phyloP scores from a whole-genome alignment of 1,284 basidiomycete genomes.

The Clitocybe nebularis region DNA sequence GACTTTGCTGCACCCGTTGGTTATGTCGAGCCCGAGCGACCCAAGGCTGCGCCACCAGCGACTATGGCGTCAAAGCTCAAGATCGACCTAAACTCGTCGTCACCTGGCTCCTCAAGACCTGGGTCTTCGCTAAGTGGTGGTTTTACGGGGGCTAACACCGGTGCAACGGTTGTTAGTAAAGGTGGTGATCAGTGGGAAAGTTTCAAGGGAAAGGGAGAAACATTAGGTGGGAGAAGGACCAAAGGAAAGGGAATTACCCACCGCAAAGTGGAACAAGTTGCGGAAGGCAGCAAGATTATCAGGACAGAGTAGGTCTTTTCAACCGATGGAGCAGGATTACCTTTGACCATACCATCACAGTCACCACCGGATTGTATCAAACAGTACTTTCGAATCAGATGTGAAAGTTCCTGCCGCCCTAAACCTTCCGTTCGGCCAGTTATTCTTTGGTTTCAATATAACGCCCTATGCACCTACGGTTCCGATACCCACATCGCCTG shows the following conservation, averaged over 20 bases:
- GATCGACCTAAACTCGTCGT: conserved; percentile 84
- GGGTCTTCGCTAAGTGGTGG: conserved; percentile 69
- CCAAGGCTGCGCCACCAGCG: conserved; percentile 74
- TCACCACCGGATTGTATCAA: conserved; percentile 82
- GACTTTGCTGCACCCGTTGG: conserved; percentile 77
- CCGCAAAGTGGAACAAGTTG: conserved; percentile 75
- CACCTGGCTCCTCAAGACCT: conserved; percentile 78
- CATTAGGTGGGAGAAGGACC: conserved; percentile 81
- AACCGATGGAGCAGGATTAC: too few species aligned
- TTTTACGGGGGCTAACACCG: conserved; percentile 49
- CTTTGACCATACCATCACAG: too few species aligned
- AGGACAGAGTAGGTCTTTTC: conserved; percentile 84
- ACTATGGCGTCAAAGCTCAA: conserved; percentile 98
- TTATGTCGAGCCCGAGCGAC: conserved; percentile 87
- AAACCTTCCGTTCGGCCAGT: conserved; percentile 86
- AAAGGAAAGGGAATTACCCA: conserved; percentile 89
- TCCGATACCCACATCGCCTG: conserved; percentile 20
- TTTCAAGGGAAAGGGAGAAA: conserved; percentile 92
- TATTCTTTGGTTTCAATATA: conserved; percentile 91
- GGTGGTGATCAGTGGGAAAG: conserved; percentile 83
- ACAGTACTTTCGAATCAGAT: conserved; percentile 72
- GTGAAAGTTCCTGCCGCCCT: conserved; percentile 86
- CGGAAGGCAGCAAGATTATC: conserved; percentile 83
- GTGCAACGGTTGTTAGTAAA: conserved; percentile 56
- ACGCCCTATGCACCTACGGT: conserved; percentile 62